These are phyloP conservation scores for Kazachstania psychrophila DNA, from an alignment of 805 yeast species.

Conservation along the genomic window DNA sequence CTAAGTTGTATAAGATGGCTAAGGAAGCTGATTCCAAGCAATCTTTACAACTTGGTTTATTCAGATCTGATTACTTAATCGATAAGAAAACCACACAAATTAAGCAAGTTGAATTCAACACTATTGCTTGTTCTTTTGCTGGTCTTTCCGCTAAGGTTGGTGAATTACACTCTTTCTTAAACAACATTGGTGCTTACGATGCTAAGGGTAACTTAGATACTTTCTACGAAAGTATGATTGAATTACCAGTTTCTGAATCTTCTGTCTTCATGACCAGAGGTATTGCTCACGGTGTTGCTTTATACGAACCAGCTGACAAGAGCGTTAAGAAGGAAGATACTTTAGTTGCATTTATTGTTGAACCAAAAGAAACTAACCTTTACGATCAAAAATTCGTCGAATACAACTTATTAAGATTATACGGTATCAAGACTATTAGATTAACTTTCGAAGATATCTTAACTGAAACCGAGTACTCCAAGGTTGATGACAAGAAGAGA, in stretches of 20 bases:
- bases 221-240: slow-evolving; percentile 33
- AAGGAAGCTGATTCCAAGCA: slow-evolving; percentile 42
- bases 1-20: slow-evolving; percentile 45
- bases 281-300: slow-evolving; percentile 8
- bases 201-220: slow-evolving; percentile 29
- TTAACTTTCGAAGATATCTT: slow-evolving; percentile 55
- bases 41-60: slow-evolving; percentile 68
- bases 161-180: slow-evolving; percentile 59
- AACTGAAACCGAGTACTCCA: slow-evolving; percentile 14
- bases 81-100: slow-evolving; percentile 40
- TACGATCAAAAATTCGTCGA: slow-evolving; percentile 88
- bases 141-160: slow-evolving; percentile 80
- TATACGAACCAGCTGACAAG: slow-evolving; percentile 47
- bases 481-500: slow-evolving; percentile 30
- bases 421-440: slow-evolving; percentile 55
- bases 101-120: slow-evolving; percentile 93
- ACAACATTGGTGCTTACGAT: slow-evolving; percentile 46
- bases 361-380: slow-evolving; percentile 77
- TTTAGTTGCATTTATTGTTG: slow-evolving; percentile 67
- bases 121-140: slow-evolving; percentile 92
- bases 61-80: slow-evolving; percentile 83
- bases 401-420: slow-evolving; percentile 47
- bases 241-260: slow-evolving; percentile 60
- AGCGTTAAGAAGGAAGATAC: slow-evolving; percentile 45
- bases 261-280: slow-evolving; percentile 21